These are phyloP conservation scores for Xylaria sp. DNA, from an alignment of 2,329 filamentous ascomycete species.

Conservation along the genomic window DNA sequence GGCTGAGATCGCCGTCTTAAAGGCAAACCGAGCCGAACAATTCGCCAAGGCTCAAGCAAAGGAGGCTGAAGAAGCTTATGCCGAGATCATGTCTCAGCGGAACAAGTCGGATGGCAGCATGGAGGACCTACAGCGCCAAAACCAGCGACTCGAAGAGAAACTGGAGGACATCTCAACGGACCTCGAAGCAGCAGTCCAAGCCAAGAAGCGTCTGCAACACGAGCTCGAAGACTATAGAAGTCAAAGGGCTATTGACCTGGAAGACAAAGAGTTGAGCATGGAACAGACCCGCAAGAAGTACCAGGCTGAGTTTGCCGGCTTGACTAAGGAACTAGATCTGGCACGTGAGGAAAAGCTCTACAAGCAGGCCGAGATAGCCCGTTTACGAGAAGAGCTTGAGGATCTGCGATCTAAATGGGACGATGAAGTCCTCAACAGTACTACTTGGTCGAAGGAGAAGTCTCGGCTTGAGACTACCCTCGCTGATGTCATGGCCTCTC, in stretches of 20 bases:
- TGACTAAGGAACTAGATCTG: constrained; percentile 92
- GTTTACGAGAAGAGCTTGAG: constrained; percentile 94
- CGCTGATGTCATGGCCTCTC: constrained; percentile 87
- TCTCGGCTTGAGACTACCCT: constrained; percentile 88
- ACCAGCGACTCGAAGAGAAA: constrained; percentile 89
- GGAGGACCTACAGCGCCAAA: constrained; percentile 90
- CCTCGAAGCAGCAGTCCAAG: constrained; percentile 83
- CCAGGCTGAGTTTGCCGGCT: constrained; percentile 87
- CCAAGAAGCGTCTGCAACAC: constrained; percentile 94
- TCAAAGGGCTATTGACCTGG: constrained; percentile 93
- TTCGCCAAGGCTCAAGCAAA: constrained; percentile 90
- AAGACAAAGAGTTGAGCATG: constrained; percentile 95
- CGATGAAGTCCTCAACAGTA: constrained; percentile 96
- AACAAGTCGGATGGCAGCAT: constrained; percentile 88
- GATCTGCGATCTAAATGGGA: constrained; percentile 97
- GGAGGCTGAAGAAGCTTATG: constrained; percentile 91
- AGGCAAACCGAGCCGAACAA: constrained; percentile 89
- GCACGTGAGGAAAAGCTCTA: constrained; percentile 89
- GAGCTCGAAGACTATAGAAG: constrained; percentile 97
- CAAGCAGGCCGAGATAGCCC: constrained; percentile 86
- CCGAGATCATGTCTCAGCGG: constrained; percentile 89
- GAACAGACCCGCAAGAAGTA: constrained; percentile 99
- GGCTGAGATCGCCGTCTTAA: constrained; percentile 93
- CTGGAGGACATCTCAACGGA: constrained; percentile 93
- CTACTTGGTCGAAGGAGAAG: constrained; percentile 98